Evolutionary conservation across 768 basidiomycete genomes (phyloP).

Genomic region (Mycena haematopus): DNA sequence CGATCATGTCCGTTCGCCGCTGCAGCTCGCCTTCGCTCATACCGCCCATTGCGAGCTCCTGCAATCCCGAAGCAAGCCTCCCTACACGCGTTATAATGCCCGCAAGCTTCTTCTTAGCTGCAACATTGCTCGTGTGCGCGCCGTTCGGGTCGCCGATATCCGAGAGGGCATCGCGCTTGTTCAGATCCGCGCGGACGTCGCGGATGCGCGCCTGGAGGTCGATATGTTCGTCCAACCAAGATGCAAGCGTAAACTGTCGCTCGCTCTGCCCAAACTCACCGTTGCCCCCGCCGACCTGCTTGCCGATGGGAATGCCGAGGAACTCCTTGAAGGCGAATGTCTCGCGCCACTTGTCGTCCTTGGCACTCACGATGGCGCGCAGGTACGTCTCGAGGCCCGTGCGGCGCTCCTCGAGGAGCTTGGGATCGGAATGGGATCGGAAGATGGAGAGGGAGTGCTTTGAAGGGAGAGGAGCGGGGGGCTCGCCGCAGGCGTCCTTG

Average conservation of each 20-base stretch:
- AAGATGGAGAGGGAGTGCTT: conserved; percentile 81
- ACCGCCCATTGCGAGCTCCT: conserved; percentile 67
- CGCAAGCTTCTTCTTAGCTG: conserved; percentile 86
- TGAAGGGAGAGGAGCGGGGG: conserved; percentile 80
- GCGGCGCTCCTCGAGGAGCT: conserved; percentile 78
- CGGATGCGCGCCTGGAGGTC: conserved; percentile 79
- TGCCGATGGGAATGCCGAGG: conserved; percentile 79
- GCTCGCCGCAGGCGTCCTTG: conserved; percentile 72
- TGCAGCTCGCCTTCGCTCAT: conserved; percentile 93
- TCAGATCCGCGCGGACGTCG: conserved; percentile 84
- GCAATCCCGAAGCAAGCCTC: conserved; percentile 70
- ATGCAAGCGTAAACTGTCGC: conserved; percentile 71
- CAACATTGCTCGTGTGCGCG: conserved; percentile 81
- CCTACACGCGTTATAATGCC: conserved; percentile 78
- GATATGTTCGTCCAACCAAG: conserved; percentile 91
- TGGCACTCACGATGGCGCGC: conserved; percentile 81
- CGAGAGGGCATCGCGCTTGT: conserved; percentile 85
- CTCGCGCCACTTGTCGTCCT: conserved; percentile 86
- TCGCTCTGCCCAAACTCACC: conserved; percentile 22
- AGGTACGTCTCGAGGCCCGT: conserved; percentile 83
- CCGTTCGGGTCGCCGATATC: conserved; percentile 74
- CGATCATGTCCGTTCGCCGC: conserved; percentile 88
- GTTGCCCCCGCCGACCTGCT: conserved; percentile 40
- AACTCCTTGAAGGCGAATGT: conserved; percentile 83
- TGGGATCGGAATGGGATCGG: conserved; percentile 60